Percentiles rank a stretch among this genome's conserved stretches.
These are phyloP conservation scores for Diutina neorugosa DNA, from an alignment of 1,139 yeast species.

Conservation along the genomic window DNA sequence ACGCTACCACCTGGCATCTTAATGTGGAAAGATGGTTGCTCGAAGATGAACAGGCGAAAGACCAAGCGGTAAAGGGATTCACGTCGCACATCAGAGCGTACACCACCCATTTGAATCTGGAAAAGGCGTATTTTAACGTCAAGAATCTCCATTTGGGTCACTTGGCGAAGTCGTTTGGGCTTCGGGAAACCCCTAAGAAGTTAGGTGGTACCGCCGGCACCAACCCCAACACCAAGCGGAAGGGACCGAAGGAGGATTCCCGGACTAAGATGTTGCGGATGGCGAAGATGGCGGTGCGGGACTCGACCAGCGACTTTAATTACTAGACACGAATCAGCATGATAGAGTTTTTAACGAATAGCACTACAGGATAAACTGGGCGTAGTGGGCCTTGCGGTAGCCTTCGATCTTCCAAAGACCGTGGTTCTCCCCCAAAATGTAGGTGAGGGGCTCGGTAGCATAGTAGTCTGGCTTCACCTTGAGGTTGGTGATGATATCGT, in stretches of 20 bases:
- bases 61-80: conserved; percentile 63
- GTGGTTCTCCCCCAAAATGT: conserved; percentile 63
- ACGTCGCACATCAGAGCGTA: conserved; percentile 88
- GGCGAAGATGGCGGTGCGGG: conserved; percentile 61
- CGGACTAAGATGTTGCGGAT: conserved; percentile 62
- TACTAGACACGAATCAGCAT: conserved; percentile 15
- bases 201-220: conserved; percentile 28
- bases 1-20: conserved; percentile 94
- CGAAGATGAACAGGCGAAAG: conserved; percentile 50
- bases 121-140: conserved; percentile 69
- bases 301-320: conserved; percentile 65
- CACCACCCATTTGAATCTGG: conserved; percentile 84
- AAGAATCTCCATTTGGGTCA: conserved; percentile 85
- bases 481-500: conserved; percentile 70
- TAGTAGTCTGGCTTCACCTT: conserved; percentile 36
- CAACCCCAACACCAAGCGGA: conserved; percentile 12
- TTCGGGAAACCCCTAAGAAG: conserved; percentile 86
- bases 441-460: conserved; percentile 31
- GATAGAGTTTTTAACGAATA: background rate
- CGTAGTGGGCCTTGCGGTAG: background rate
- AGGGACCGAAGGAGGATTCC: conserved; percentile 38
- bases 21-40: conserved; percentile 80
- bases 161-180: conserved; percentile 86
- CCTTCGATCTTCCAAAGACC: conserved; percentile 44
- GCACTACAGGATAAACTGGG: background rate